Base-by-base conservation (phyloP, 495 filamentous ascomycete species). In the Cercophora scortea region DNA sequence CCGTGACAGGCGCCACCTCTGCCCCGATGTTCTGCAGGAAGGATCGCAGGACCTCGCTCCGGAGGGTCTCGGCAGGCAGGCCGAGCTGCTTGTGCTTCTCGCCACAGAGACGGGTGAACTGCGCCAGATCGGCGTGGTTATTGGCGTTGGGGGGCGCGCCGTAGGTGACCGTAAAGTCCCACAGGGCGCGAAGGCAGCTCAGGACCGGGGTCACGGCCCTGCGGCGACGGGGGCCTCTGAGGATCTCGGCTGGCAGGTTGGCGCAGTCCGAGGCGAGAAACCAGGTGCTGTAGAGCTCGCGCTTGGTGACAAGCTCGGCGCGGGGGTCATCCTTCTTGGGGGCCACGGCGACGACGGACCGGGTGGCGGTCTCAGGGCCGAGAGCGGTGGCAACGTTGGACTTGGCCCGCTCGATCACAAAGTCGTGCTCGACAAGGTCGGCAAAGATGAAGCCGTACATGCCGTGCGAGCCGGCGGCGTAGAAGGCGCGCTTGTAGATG, bases 401-500 rank as follows among this genome's bases (percentile, higher is more conserved):
- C 55, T 86, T 86, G 49, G 85, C 79, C 38, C 93, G 84, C 71
- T 95, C 84, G 55, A 96, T 83, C 39, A 93, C 82, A 55, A 88
- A 98, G 52, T 89, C 82, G 64, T 97, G 93, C 43, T 77, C 75
- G 60, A 94, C 87, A 11, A 98, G 76, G 63, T 98, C 93, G 17
- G 89, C 85, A 67, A 98, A 98, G 48, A 95, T 85, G 64, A 88
- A 98, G 32, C 94, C 94, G 68, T 95, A 96, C 61, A 96, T 78
- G 19, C 93, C 93, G 65, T 96, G 90, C 10, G 85, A 80, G 43
- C 81, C 84, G 16, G 89, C 87, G 32, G 90, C 90, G 69, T 98
- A 98, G 72, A 96, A 96, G 18, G 87, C 83, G 39, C 81, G 79
- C 53, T 79, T 75, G 50, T 84, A 78, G 18, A 92, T 69, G 33